Percentiles rank a stretch among this genome's conserved stretches.
Evolutionary conservation across 805 yeast species (phyloP).

Genomic region (Starmerella gropengiesseri): DNA sequence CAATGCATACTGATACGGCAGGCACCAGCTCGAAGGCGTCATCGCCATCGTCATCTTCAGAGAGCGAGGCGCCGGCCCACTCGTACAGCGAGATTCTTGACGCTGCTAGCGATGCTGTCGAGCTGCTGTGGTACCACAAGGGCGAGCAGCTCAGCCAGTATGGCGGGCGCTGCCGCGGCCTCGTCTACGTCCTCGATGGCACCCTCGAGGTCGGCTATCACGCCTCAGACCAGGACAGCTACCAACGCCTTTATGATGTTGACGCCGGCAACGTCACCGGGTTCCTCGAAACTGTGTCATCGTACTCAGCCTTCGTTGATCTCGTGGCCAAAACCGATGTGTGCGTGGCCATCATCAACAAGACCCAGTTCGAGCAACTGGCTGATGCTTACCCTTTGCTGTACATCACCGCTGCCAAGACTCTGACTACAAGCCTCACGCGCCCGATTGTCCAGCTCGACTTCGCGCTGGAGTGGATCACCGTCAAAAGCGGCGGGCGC

Average conservation of each 20-base stretch:
- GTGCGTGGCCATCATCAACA: slow-evolving; percentile 63
- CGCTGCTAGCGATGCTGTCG: slow-evolving; percentile 41
- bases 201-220: slow-evolving; percentile 48
- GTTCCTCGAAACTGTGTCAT: slow-evolving; percentile 67
- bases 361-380: slow-evolving; percentile 48
- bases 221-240: slow-evolving; percentile 6
- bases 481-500: slow-evolving; percentile 72
- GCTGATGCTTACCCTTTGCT: slow-evolving; percentile 68
- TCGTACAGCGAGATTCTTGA: slow-evolving; percentile 33
- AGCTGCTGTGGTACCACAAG: slow-evolving; percentile 42
- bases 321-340: slow-evolving; percentile 50
- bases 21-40: background rate
- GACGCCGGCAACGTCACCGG: slow-evolving; percentile 79
- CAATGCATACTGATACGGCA: background rate
- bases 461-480: slow-evolving; percentile 92
- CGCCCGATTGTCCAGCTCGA: slow-evolving; percentile 63
- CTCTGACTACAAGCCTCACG: slow-evolving; percentile 56
- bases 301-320: slow-evolving; percentile 58
- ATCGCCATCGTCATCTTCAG: background rate
- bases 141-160: slow-evolving; percentile 52
- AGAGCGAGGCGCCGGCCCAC: background rate
- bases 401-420: slow-evolving; percentile 66
- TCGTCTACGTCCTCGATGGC: slow-evolving; percentile 75
- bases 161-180: slow-evolving; percentile 57
- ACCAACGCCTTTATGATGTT: slow-evolving; percentile 41